A percentile compares a stretch with the other conserved stretches of the same genome.
Evolutionary conservation across 2,329 filamentous ascomycete genomes (phyloP).

Genomic region (Neoarthrinium moseri): DNA sequence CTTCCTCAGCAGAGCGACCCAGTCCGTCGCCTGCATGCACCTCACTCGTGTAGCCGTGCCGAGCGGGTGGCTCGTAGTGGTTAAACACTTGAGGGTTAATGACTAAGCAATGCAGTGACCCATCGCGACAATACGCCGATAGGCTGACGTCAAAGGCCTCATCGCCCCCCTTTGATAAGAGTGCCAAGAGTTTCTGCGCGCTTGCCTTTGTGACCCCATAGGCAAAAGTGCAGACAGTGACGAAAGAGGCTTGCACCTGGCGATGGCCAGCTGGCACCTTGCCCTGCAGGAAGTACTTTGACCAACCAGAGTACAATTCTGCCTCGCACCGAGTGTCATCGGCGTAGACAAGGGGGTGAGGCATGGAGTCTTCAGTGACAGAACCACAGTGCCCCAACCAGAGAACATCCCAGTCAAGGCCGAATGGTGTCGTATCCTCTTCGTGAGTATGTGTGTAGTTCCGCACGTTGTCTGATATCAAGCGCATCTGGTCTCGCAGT

Average conservation of each 20-base stretch:
- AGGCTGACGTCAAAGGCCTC: constrained; percentile 35
- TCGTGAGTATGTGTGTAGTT: constrained; percentile 18
- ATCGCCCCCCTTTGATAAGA: constrained; percentile 23
- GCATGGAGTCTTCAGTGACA: constrained; percentile 14
- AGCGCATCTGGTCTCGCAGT: constrained; percentile 26
- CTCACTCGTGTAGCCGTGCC: constrained; percentile 18
- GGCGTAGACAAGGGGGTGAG: constrained; percentile 12
- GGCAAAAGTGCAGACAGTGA: constrained; percentile 28
- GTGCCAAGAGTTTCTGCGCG: constrained; percentile 29
- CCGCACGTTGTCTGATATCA: constrained; percentile 29
- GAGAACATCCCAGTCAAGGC: constrained; percentile 32
- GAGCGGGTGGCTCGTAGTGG: constrained; percentile 28
- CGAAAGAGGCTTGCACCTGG: constrained; percentile 19
- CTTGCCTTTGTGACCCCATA: constrained; percentile 27
- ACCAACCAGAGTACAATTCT: constrained; percentile 23
- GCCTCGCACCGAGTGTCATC: constrained; percentile 20
- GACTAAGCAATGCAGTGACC: constrained; percentile 30
- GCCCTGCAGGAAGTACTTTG: constrained; percentile 14
- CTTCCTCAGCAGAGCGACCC: constrained; percentile 14
- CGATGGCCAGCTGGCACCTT: constrained; percentile 18
- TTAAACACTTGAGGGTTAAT: constrained; percentile 35
- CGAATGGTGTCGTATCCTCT: constrained; percentile 23
- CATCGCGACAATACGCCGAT: constrained; percentile 26
- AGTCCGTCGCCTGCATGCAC: constrained; percentile 17
- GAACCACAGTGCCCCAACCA: constrained; percentile 37